These are phyloP conservation scores for Penicillium coffeae DNA, from an alignment of 495 filamentous ascomycete species.

Conservation along the genomic window DNA sequence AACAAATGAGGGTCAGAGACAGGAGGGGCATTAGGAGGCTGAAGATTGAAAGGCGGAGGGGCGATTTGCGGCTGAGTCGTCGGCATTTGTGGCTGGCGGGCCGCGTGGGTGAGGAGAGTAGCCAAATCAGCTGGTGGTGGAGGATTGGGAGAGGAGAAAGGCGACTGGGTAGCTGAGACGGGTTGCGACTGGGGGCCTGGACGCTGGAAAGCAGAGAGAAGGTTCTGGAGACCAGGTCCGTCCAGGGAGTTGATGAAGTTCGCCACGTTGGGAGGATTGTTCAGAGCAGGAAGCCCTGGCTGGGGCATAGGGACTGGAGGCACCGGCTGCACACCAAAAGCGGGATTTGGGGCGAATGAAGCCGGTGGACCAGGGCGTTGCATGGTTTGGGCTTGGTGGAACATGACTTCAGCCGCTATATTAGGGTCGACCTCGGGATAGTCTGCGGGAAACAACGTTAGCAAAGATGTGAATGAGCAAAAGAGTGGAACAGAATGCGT, in stretches of 20 bases:
- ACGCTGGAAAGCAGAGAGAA: constrained; percentile 57
- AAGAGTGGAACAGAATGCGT: background rate
- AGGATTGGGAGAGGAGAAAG: constrained; percentile 33
- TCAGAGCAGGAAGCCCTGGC: constrained; percentile 26
- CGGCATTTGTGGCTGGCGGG: constrained; percentile 36
- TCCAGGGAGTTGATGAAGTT: constrained; percentile 60
- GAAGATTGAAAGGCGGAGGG: constrained; percentile 32
- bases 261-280: constrained; percentile 40
- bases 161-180: constrained; percentile 38
- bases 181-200: constrained; percentile 38
- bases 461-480: background rate
- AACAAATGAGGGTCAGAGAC: constrained; percentile 43
- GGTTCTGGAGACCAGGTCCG: constrained; percentile 64
- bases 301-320: constrained; percentile 35
- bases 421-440: constrained; percentile 77
- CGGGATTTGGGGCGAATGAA: constrained; percentile 40
- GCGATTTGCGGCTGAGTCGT: constrained; percentile 34
- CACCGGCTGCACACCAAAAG: constrained; percentile 41
- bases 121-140: constrained; percentile 53
- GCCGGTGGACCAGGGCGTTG: constrained; percentile 41
- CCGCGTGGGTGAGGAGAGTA: constrained; percentile 50
- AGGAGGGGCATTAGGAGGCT: constrained; percentile 27
- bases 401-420: constrained; percentile 74
- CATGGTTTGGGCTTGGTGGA: constrained; percentile 63
- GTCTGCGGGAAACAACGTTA: constrained; percentile 39